Evolutionary conservation across 106 monocot species (phyloP), one percentile per base, ranked within the genome.

Genomic region (Platanthera guangdongensis): DNA sequence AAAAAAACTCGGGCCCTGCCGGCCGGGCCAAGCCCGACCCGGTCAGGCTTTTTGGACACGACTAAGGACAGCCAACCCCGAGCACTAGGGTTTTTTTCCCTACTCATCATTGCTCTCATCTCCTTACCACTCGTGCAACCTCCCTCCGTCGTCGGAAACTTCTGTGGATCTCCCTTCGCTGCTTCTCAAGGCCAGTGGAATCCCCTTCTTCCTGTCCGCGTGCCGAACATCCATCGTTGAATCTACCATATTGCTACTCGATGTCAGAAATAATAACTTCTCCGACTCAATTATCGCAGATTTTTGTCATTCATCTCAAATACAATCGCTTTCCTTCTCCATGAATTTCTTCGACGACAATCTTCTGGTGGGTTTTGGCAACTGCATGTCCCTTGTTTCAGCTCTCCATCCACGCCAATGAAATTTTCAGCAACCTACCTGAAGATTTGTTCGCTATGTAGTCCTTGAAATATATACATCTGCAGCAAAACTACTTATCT

Each of bases 311-410:
- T 68, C 80, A 11, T 86, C 81, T 4, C 7, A 30, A 14, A 11
- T 91, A n/a, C 75, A 72, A 76, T 16, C 49, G 4, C 84, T 91
- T 16, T 39, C 67, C 8, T 72, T 88, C 71, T 88, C 92, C 14
- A 28, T 57, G 65, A 92, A 92, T 70, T 30, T 8, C 15, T 82
- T 88, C 32, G 81, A 78, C n/a, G 86, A 84, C 3, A 54, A 82
- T 1, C 65, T 92, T 52, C 86, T 86, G 0, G 47, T 12, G 51
- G 86, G 88, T 4, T 78, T 92, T 9, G 75, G 80, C 4, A 83
- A 78, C 18, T 92, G 92, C 72, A 55, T 53, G n/a, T 39, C 62
- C 11, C 86, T 92, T 51, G 51, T 19, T 4, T 25, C 77, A 84
- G 49, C 86, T 92, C n/a, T 76, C 52, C 7, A 50, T 88, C 11